phyloP scores from a whole-genome alignment of 2,329 filamentous ascomycete species.

The Colletotrichum cuscutae region DNA sequence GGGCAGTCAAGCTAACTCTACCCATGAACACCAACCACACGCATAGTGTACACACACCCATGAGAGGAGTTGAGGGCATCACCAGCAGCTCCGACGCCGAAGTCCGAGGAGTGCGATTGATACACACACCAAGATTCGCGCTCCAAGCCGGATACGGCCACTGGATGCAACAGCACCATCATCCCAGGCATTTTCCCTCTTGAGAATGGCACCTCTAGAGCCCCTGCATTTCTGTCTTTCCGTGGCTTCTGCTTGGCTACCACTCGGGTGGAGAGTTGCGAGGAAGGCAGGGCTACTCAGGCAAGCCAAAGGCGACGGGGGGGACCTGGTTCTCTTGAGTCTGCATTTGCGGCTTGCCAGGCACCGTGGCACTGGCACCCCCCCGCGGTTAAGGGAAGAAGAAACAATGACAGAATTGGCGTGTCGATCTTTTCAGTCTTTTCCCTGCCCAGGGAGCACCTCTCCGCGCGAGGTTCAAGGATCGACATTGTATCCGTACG shows the following conservation, averaged over 20 bases:
- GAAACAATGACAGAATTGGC: conserved; percentile 27
- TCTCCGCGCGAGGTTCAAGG: neutral
- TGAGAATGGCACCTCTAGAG: neutral
- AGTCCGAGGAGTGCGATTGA: conserved; percentile 1
- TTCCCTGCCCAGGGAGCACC: neutral
- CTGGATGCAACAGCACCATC: conserved; percentile 7
- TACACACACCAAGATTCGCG: neutral
- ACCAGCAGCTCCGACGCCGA: neutral
- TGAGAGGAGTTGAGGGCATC: neutral
- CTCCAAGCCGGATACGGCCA: neutral
- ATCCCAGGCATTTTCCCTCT: neutral
- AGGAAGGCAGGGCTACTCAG: neutral
- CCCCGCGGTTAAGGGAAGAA: conserved; percentile 6
- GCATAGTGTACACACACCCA: neutral
- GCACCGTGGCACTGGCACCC: neutral
- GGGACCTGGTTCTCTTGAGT: neutral
- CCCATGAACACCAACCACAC: neutral
- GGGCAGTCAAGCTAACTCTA: neutral
- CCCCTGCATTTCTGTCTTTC: neutral
- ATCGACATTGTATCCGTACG: neutral
- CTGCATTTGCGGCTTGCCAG: neutral
- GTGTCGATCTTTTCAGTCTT: conserved; percentile 9
- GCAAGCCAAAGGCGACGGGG: neutral
- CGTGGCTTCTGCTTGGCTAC: conserved; percentile 7
- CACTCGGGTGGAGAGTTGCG: conserved; percentile 5